These are phyloP conservation scores for Xylaria sp. DNA, from an alignment of 2,329 filamentous ascomycete species.

Conservation along the genomic window DNA sequence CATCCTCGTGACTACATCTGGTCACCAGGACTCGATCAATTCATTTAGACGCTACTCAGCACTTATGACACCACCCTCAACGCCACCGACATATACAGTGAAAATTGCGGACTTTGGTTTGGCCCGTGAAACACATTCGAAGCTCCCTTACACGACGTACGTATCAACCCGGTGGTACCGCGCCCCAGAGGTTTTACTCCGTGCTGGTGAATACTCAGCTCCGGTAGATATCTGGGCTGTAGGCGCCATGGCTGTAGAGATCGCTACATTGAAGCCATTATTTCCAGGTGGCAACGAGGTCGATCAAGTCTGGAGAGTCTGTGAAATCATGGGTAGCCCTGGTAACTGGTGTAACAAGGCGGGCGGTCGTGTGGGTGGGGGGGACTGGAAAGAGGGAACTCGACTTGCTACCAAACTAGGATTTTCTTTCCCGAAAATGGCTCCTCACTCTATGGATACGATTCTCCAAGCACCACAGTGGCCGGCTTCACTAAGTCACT, in stretches of 20 bases:
- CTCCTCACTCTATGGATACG: slow-evolving; percentile 94
- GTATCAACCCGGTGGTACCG: slow-evolving; percentile 99
- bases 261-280: slow-evolving; percentile 93
- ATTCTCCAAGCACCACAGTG: slow-evolving; percentile 91
- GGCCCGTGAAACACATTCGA: slow-evolving; percentile 96
- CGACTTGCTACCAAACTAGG: slow-evolving; percentile 93
- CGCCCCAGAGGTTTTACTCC: slow-evolving; percentile 91
- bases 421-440: slow-evolving; percentile 99
- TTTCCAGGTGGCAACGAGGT: slow-evolving; percentile 99
- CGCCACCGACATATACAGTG: slow-evolving; percentile 91
- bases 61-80: slow-evolving; percentile 93
- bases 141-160: slow-evolving; percentile 96
- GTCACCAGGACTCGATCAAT: slow-evolving; percentile 81
- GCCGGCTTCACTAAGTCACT: slow-evolving; percentile 87
- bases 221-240: slow-evolving; percentile 99
- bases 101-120: slow-evolving; percentile 99
- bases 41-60: slow-evolving; percentile 93
- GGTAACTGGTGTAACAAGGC: slow-evolving; percentile 98
- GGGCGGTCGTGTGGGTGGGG: slow-evolving; percentile 86
- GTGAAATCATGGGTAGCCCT: slow-evolving; percentile 98
- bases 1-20: slow-evolving; percentile 93
- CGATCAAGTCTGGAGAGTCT: slow-evolving; percentile 98
- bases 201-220: slow-evolving; percentile 95
- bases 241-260: slow-evolving; percentile 97
- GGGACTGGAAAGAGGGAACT: slow-evolving; percentile 96